These are phyloP conservation scores for Trichoderma pleuroti DNA, from an alignment of 2,329 filamentous ascomycete species.

Conservation along the genomic window DNA sequence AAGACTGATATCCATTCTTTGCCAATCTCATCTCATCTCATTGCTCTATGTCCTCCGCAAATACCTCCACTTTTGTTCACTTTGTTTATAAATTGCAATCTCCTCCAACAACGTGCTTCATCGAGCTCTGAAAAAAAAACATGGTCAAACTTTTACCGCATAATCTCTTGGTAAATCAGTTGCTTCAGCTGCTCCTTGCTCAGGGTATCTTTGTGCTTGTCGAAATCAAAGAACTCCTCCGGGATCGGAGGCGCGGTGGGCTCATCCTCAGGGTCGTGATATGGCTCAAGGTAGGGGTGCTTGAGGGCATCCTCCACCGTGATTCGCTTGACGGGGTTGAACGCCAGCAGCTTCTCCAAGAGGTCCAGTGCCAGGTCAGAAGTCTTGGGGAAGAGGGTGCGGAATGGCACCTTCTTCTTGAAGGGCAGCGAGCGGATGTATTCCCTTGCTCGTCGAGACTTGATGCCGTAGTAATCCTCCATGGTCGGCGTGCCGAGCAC, in stretches of 20 bases:
- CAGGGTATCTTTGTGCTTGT: slow-evolving; percentile 98
- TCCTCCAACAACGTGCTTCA: background rate
- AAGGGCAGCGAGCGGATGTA: slow-evolving; percentile 98
- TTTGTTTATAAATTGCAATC: background rate
- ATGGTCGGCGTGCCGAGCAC: slow-evolving; percentile 97
- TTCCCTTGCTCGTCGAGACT: slow-evolving; percentile 92
- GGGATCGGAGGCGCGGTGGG: slow-evolving; percentile 94
- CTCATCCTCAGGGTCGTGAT: slow-evolving; percentile 98
- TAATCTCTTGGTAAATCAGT: slow-evolving; percentile 97
- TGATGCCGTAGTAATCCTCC: slow-evolving; percentile 99
- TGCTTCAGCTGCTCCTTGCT: slow-evolving; percentile 98
- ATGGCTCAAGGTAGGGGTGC: slow-evolving; percentile 97
- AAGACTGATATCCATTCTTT: background rate
- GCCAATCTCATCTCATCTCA: slow-evolving; percentile 3
- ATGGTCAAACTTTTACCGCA: slow-evolving; percentile 43
- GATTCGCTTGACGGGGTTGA: slow-evolving; percentile 98
- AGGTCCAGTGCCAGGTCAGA: slow-evolving; percentile 93
- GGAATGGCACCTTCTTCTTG: slow-evolving; percentile 99
- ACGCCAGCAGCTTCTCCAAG: slow-evolving; percentile 90
- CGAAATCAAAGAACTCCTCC: slow-evolving; percentile 99
- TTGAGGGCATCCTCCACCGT: slow-evolving; percentile 95
- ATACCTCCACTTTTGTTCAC: slow-evolving; percentile 3
- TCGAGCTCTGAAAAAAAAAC: background rate
- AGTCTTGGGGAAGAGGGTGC: slow-evolving; percentile 97
- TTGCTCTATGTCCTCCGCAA: slow-evolving; percentile 6